Evolutionary conservation across 108 stramenopile species (phyloP), one percentile per base, ranked within the genome.

Genomic region (Skeletonema costatum): DNA sequence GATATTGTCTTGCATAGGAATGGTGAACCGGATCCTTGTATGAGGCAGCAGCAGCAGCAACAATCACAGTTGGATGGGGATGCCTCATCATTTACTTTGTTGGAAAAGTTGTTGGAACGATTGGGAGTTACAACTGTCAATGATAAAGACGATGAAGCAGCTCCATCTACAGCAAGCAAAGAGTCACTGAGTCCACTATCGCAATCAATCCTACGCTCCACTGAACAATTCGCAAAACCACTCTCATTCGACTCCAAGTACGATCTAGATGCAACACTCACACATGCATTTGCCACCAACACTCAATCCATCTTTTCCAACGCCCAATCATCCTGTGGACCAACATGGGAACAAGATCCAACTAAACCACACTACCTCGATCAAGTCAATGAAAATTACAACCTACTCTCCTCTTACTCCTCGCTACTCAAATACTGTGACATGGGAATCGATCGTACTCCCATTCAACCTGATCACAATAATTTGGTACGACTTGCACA

Each of bases 11-110:
- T 94, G 30, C 93, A 94, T 80, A 83, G 91, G 11, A 94, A 92
- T 72, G 93, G 93, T 19, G 90, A 92, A 53, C 50, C 87, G 6
- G 74, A 89, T 31, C 66, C 90, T 4, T 94, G 93, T 67, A 83
- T 82, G 17, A 29, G 48, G 4, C 77, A 84, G 36, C 16, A 10
- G 25, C 17, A 19, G 17, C 17, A n/a, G 17, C 17, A 19, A 50
- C 48, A 17, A 17, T 17, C 14, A 50, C 17, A 0, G 2, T 12
- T 19, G 13, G 16, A 46, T 16, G 16, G 16, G 11, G 16, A 2
- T 46, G 44, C 11, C 0, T 46, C 16, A 2, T 9, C 2, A 12
- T 12, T 0, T 41, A 11, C 39, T n/a, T 4, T 46, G 3, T 46
- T 16, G 16, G 16, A 11, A n/a, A n/a, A n/a, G 14, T n/a, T 46